These are phyloP conservation scores for Podaxis carcinomalis DNA, from an alignment of 768 basidiomycete genomes.

Conservation along the genomic window DNA sequence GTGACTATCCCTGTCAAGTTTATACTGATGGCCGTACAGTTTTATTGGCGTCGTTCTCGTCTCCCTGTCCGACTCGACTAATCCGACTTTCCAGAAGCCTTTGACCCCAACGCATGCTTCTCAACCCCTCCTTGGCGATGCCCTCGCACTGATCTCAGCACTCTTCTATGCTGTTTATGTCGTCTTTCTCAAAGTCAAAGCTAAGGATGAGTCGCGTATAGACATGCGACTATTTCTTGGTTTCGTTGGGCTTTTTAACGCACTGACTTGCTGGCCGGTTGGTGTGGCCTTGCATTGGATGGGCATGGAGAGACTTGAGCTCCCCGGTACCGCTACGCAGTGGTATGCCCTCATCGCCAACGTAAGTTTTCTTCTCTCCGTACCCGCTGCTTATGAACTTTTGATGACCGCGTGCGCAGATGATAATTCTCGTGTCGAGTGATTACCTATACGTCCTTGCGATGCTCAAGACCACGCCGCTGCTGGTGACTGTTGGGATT, in stretches of 20 bases:
- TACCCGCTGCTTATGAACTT: neutral
- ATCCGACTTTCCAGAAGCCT: slow-evolving; percentile 17
- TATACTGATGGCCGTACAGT: slow-evolving; percentile 11
- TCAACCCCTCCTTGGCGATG: slow-evolving; percentile 53
- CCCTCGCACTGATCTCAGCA: slow-evolving; percentile 79
- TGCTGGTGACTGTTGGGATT: slow-evolving; percentile 92
- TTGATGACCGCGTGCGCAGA: slow-evolving; percentile 38
- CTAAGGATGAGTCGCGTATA: slow-evolving; percentile 75
- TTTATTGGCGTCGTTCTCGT: slow-evolving; percentile 84
- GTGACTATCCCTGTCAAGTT: neutral
- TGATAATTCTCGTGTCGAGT: slow-evolving; percentile 76
- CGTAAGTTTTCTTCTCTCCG: slow-evolving; percentile 22
- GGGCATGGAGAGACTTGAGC: slow-evolving; percentile 66
- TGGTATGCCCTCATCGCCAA: slow-evolving; percentile 34
- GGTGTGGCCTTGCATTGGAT: slow-evolving; percentile 72
- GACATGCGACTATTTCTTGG: slow-evolving; percentile 96
- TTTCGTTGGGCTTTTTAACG: slow-evolving; percentile 86
- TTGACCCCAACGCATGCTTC: slow-evolving; percentile 10
- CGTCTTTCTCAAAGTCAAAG: slow-evolving; percentile 82
- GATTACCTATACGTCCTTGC: slow-evolving; percentile 86
- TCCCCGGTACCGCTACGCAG: slow-evolving; percentile 48
- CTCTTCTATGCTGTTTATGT: slow-evolving; percentile 87
- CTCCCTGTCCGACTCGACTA: slow-evolving; percentile 70
- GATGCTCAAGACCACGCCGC: slow-evolving; percentile 95
- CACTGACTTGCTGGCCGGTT: slow-evolving; percentile 70